Conservation (phyloP, 345 rosid genomes). For the Microthlaspi erraticum region DNA sequence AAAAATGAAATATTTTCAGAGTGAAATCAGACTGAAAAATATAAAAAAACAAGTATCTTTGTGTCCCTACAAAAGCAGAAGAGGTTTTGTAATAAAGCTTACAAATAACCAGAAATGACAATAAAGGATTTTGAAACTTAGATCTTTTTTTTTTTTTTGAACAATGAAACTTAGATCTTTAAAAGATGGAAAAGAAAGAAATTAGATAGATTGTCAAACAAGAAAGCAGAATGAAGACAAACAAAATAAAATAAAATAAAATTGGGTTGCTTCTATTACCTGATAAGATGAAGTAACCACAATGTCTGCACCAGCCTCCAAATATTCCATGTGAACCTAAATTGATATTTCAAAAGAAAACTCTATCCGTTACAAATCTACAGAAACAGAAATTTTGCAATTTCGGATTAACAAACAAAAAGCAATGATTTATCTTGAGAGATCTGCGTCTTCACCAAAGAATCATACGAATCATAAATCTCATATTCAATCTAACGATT, state of each 20-base stretch:
- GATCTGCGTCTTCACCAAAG: background rate
- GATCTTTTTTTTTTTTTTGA: too few species aligned
- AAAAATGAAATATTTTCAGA: background rate
- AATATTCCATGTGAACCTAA: slow-evolving; percentile 87
- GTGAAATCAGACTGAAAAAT: background rate
- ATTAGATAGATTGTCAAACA: slow-evolving; percentile 21
- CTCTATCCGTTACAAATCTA: slow-evolving; percentile 21
- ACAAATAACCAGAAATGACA: background rate
- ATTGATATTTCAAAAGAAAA: background rate
- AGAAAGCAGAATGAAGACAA: slow-evolving; percentile 21
- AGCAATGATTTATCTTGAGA: background rate
- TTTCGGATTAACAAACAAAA: background rate
- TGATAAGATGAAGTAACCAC: slow-evolving; percentile 92
- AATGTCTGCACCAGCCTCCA: slow-evolving; percentile 96
- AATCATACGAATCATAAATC: background rate
- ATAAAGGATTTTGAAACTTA: background rate
- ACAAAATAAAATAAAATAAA: background rate
- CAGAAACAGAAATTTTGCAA: background rate
- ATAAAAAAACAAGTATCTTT: slow-evolving; percentile 3
- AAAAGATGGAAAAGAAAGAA: background rate
- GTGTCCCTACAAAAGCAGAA: slow-evolving; percentile 15
- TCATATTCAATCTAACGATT: background rate
- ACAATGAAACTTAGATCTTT: background rate
- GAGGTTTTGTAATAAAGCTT: background rate
- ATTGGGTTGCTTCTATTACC: slow-evolving; percentile 46